These are phyloP conservation scores for Phytopythium litorale DNA, from an alignment of 352 stramenopile genomes.

Conservation along the genomic window DNA sequence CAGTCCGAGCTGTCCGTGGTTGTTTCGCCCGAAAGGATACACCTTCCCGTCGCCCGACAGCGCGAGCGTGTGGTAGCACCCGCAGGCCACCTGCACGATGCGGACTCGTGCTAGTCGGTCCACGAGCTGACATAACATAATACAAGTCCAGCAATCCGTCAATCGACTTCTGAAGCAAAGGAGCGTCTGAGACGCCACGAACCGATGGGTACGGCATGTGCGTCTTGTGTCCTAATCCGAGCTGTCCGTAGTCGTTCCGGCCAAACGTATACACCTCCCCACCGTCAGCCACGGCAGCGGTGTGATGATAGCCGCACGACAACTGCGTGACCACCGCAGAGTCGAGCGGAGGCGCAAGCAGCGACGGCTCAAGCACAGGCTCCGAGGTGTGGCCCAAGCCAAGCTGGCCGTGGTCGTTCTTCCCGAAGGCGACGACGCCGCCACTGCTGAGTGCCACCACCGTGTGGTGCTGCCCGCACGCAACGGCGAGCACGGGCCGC, in stretches of 20 bases:
- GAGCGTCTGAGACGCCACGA: constrained; percentile 1
- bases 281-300: constrained; percentile 62
- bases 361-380: constrained; percentile 41
- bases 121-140: constrained; percentile 33
- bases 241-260: constrained; percentile 92
- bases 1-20: constrained; percentile 90
- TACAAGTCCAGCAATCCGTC: background rate
- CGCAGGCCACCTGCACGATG: constrained; percentile 74
- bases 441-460: constrained; percentile 55
- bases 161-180: background rate
- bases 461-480: constrained; percentile 90
- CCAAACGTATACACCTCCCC: constrained; percentile 86
- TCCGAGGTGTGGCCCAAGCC: constrained; percentile 57
- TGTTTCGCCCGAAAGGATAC: constrained; percentile 92
- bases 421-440: constrained; percentile 83
- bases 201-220: constrained; percentile 57
- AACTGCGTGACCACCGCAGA: constrained; percentile 65
- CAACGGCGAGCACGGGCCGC: constrained; percentile 59
- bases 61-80: constrained; percentile 83
- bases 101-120: constrained; percentile 43
- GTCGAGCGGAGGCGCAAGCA: constrained; percentile 51
- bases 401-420: constrained; percentile 92
- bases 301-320: constrained; percentile 92
- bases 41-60: constrained; percentile 85
- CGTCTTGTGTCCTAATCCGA: constrained; percentile 87